These are phyloP conservation scores for Scutellaria baicalensis DNA, from an alignment of 257 asterid species.

Conservation along the genomic window DNA sequence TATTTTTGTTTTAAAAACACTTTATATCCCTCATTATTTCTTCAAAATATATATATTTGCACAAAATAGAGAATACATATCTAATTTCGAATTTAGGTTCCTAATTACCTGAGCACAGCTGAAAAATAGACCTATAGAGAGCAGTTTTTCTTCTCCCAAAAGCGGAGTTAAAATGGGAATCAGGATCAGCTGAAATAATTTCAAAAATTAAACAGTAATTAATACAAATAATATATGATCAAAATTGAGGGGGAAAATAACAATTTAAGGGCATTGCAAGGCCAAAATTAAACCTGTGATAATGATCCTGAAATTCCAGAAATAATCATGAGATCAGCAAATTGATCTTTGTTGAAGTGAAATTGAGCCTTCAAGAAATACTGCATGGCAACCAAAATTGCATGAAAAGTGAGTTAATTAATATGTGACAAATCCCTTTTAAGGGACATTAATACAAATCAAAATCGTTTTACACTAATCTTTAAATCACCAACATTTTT, in stretches of 20 bases:
- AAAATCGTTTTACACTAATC: too few relatives aligned
- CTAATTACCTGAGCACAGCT: conserved; percentile 48
- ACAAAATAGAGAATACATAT: not conserved
- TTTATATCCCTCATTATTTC: too few relatives aligned
- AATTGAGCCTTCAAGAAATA: conserved; percentile 79
- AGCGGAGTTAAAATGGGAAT: conserved; percentile 69
- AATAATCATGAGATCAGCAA: conserved; percentile 77
- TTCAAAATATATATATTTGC: not conserved
- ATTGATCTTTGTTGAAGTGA: conserved; percentile 77
- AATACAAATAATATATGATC: not conserved
- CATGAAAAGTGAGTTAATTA: too few relatives aligned
- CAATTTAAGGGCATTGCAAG: not conserved
- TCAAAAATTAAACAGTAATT: not conserved
- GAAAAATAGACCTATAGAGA: conserved; percentile 65
- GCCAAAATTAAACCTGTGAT: conserved; percentile 57
- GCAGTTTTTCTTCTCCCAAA: conserved; percentile 70
- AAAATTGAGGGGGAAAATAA: not conserved
- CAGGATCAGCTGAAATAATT: conserved; percentile 45
- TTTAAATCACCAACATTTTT: too few relatives aligned
- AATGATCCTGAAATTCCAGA: conserved; percentile 62
- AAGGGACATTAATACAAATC: too few relatives aligned
- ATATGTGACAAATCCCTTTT: too few relatives aligned
- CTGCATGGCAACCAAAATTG: conserved; percentile 30
- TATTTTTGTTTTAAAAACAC: too few relatives aligned
- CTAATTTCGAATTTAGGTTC: not conserved